Base-by-base conservation (phyloP, 1,139 yeast species). In the Geotrichum restrictum region DNA sequence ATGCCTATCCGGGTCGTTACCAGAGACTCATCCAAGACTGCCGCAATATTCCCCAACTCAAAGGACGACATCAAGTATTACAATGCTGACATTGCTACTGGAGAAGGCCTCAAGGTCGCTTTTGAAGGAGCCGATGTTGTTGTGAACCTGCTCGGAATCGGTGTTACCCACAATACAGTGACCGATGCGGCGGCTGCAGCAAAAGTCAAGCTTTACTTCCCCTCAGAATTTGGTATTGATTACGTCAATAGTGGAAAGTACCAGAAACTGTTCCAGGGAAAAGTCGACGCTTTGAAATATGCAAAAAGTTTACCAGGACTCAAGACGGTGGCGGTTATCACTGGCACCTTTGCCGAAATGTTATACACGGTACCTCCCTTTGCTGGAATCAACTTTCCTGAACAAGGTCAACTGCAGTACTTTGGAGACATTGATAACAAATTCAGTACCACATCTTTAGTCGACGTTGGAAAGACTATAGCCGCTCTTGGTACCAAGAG, bases 211-310 rank as follows among this genome's bases (percentile, higher is more conserved):
- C 61, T 81, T 34, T 81, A 75, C 66, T 74, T 82, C 54, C 85
- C 87, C 36, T 78, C 86, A 2, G 86, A 82, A 62, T 82, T 78
- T 60, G 88, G 88, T 45, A 62, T 70, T 39, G 80, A 80, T 49
- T 63, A 65, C 24, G 62, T 57, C 65, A 27, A 60, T 64, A 16
- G 64, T 63, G 16, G 58, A 57, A 27, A 55, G 59, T 51, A 64
- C 71, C 29, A 74, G 75, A 3, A 74, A 73, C 1, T 70, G 73
- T 59, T 78, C 33, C 60, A 52, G 0, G 18, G 57, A 22, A 82
- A 82, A 67, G 48, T 63, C 0, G 64, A 61, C 1, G 81, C 77
- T 61, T 68, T 76, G 3, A 63, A 64, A 2, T 64, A 63, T 10
- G 73, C 80, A 18, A 69, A 81, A 60, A 66, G 61, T 3, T 64